Evolutionary conservation across 1,139 yeast species (phyloP).

Genomic region (Candida glucosophila): DNA sequence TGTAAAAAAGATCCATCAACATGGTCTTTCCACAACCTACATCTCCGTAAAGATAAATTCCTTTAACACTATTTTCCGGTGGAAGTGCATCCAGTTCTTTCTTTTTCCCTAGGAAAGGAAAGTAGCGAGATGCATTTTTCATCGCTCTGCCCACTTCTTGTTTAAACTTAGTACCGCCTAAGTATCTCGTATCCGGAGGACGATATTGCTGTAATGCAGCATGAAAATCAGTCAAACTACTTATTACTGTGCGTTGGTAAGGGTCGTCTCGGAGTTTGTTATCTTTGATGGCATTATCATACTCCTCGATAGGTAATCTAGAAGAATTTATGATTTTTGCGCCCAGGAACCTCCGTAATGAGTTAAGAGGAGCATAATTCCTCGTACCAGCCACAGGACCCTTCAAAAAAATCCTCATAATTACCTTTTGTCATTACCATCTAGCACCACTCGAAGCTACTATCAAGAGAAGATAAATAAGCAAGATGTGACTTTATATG

Average conservation of each 20-base stretch:
- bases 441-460: no score
- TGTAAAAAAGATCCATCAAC: constrained; percentile 92
- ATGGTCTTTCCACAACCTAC: constrained; percentile 98
- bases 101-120: constrained; percentile 15
- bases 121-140: constrained; percentile 25
- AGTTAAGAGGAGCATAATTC: no score
- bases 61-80: constrained; percentile 40
- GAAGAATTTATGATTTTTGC: constrained; percentile 1
- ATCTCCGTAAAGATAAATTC: constrained; percentile 90
- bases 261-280: constrained; percentile 56
- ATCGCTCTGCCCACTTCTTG: constrained; percentile 42
- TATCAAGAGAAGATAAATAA: no score
- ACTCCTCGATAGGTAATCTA: constrained; percentile 48
- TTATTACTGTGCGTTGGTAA: constrained; percentile 57
- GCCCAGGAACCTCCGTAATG: no score
- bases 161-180: constrained; percentile 38
- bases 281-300: constrained; percentile 44
- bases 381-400: no score
- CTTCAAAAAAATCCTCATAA: no score
- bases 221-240: constrained; percentile 47
- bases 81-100: constrained; percentile 2
- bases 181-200: constrained; percentile 53
- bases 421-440: no score
- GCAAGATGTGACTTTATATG: no score
- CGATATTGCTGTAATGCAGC: constrained; percentile 33